Evolutionary conservation across 139 green algal genomes (phyloP), one percentile per base, ranked within the genome.

Genomic region (Chlorella ohadii): DNA sequence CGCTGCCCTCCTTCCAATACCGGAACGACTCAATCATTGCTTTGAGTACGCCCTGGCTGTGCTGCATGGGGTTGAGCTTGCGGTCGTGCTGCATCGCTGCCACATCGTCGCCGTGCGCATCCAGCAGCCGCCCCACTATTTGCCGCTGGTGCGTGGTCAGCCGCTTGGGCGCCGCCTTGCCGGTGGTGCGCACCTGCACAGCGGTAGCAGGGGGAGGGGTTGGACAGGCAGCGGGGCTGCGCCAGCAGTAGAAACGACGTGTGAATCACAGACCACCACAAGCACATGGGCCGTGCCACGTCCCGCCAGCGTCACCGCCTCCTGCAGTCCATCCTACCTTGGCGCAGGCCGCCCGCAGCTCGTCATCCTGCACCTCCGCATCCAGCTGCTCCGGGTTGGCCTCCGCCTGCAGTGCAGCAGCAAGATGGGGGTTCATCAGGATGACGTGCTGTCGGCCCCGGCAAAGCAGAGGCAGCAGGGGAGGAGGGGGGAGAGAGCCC

Each of bases 11-110:
- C 23, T 71, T 55, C 80, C 85, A 91, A 63, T 80, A 70, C 15
- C 51, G 9, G 79, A 76, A 87, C 3, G 59, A 79, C 41, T 85
- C 65, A 16, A 93, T 57, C 61, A 93, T 76, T 17, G 71, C 56
- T 13, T 55, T 51, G n/a, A 94, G 83, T 65, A 78, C 83, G 13
- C 67, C 86, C 47, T 71, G 76, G 11, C 79, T 79, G 63, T 92
- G 89, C 81, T 92, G 91, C 91, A 94, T 94, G 23, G 64, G 31
- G 78, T 94, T 94, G 28, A 91, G 79, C 74, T 92, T 94, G 16
- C 39, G 57, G 66, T 94, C 89, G 31, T 65, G 86, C 36, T 83
- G 65, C 91, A 94, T 94, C 16, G 86, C 81, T 38, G 81, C 67
- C 55, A 90, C 51, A 41, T 90, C 68, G 20, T 84, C 77, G 27